These are phyloP conservation scores for Wickerhamomyces alni DNA, from an alignment of 805 yeast species.

Conservation along the genomic window DNA sequence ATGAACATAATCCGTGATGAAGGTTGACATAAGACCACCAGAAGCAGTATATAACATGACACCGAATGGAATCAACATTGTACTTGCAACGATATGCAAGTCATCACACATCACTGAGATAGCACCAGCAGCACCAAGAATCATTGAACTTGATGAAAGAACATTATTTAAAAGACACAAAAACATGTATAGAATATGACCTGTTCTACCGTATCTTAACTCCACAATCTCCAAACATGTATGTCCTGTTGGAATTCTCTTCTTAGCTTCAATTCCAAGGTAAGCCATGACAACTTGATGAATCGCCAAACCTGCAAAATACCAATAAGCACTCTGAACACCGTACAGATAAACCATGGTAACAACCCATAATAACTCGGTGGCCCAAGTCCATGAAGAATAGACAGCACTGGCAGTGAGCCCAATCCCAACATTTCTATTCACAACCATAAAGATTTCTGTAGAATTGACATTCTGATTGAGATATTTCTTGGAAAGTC, in stretches of 20 bases:
- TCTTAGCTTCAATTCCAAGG: conserved; percentile 31
- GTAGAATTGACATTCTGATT: conserved; percentile 35
- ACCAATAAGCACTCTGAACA: conserved; percentile 29
- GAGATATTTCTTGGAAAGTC: conserved; percentile 25
- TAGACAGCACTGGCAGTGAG: conserved; percentile 35
- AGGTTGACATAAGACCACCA: conserved; percentile 45
- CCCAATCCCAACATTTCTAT: conserved; percentile 33
- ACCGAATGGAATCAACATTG: conserved; percentile 37
- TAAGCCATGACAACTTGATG: conserved; percentile 30
- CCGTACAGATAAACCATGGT: conserved; percentile 36
- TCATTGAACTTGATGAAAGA: conserved; percentile 29
- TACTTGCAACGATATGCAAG: conserved; percentile 37
- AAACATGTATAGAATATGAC: conserved; percentile 28
- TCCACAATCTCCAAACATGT: conserved; percentile 31
- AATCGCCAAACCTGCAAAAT: conserved; percentile 30
- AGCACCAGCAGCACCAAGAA: conserved; percentile 37
- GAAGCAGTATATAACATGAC: conserved; percentile 41
- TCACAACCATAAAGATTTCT: conserved; percentile 36
- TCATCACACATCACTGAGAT: conserved; percentile 30
- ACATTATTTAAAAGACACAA: conserved; percentile 32
- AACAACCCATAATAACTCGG: conserved; percentile 29
- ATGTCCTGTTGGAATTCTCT: conserved; percentile 33
- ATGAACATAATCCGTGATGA: conserved; percentile 43
- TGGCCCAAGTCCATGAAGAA: conserved; percentile 42
- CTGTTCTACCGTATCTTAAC: conserved; percentile 30